Base-by-base conservation (phyloP, 2,329 filamentous ascomycete species). In the Phialemonium atrogriseum region DNA sequence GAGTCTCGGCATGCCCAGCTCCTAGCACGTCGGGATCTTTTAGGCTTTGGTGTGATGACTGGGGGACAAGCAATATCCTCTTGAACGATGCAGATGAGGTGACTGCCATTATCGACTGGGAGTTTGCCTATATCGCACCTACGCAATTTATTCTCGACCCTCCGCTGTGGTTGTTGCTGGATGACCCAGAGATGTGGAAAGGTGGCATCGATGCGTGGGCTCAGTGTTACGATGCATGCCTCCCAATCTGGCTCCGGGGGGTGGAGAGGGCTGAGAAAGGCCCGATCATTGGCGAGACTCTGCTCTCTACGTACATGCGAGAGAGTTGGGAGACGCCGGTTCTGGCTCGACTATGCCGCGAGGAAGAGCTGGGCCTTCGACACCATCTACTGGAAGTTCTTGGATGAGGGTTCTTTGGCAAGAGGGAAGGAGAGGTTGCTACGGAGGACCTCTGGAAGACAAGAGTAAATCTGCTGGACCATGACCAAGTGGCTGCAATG, bases 61-160 rank as follows among this genome's bases (percentile, higher is more conserved):
- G 62, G 7, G 39, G 48, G 1, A 36, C 55, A 1, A 41, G 27
- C 34, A 30, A 43, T 29, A 40, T 59, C 5, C 46, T 63, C 3
- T 8, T 62, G 0, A 37, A 50, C n/a, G 36, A 49, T 1, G 13
- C 38, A 2, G 36, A 49, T 6, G 12, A 44, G 0, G 35, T 62
- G 2, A 41, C 50, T 7, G 54, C 45, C 4, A 48, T 58, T 0
- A 54, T 66, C 4, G 59, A 64, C 37, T 64, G 57, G 57, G 60
- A 64, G 35, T 58, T 54, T 27, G 33, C 50, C 2, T 59, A 58
- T 33, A 44, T 32, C 4, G 54, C 43, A 0, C 52, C 54, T 1
- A 33, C 42, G 10, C 47, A 55, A 32, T 58, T 59, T 24, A 23
- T 29, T 7, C 37, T 46, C 14, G 47, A 52, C 24, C 46, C 50